Percentiles rank a stretch among this genome's conserved stretches.
phyloP scores from a whole-genome alignment of 2,329 filamentous ascomycete genomes.

The Aspergillus pseudoterreus region DNA sequence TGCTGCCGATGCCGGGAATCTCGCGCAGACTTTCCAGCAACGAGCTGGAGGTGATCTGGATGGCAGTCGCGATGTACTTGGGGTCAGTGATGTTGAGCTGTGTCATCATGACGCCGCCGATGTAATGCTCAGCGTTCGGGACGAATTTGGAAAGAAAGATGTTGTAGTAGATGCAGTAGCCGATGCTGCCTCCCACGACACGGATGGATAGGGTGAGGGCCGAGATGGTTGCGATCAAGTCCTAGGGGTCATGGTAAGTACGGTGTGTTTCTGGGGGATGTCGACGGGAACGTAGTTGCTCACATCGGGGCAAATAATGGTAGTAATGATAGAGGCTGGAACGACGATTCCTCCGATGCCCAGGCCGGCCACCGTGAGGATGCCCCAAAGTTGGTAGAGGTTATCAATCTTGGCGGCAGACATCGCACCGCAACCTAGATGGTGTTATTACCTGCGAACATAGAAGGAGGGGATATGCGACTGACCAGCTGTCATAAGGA shows the following conservation, averaged over 20 bases:
- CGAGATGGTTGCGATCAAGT: constrained; percentile 66
- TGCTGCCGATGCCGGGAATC: constrained; percentile 52
- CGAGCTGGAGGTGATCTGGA: constrained; percentile 52
- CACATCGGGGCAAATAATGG: constrained; percentile 65
- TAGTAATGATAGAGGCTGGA: constrained; percentile 64
- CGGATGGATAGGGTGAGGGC: constrained; percentile 67
- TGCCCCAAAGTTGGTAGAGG: constrained; percentile 51
- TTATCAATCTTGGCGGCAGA: constrained; percentile 51
- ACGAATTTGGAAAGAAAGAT: constrained; percentile 47
- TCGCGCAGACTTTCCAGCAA: constrained; percentile 47
- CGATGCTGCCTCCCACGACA: constrained; percentile 63
- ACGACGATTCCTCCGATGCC: constrained; percentile 67
- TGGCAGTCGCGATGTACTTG: constrained; percentile 47
- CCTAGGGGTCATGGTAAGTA: constrained; percentile 19
- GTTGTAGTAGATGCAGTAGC: constrained; percentile 58
- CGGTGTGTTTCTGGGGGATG: neutral
- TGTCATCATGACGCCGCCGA: constrained; percentile 49
- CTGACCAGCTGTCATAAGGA: constrained; percentile 62
- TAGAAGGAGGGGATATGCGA: neutral
- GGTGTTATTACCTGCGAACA: neutral
- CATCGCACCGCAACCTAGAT: constrained; percentile 51
- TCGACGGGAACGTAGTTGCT: constrained; percentile 2
- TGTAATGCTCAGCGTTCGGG: constrained; percentile 44
- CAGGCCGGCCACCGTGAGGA: constrained; percentile 59
- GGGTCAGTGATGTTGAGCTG: constrained; percentile 50